Percentiles rank a stretch among this genome's conserved stretches.
Evolutionary conservation across 306 rosid species (phyloP).

Genomic region (Cicer pinnatifidum): DNA sequence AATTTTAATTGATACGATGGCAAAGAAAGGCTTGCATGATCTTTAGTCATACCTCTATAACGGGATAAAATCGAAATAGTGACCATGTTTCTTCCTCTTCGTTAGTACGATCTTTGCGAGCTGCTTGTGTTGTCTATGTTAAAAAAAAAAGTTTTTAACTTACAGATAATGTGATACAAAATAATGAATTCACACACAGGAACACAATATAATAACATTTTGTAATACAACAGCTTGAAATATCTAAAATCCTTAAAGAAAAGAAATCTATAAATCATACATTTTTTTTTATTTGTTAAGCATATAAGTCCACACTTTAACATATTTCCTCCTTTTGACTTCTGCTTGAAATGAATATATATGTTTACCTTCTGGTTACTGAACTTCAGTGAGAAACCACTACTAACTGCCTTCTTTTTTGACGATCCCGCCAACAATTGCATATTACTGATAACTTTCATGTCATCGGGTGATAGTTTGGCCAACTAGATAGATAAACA

Average conservation of each 20-base stretch:
- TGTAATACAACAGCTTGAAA: neutral
- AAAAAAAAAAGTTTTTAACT: constrained; percentile 7
- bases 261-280: constrained; percentile 23
- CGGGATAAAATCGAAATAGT: constrained; percentile 81
- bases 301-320: neutral
- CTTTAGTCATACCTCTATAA: constrained; percentile 72
- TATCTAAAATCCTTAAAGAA: constrained; percentile 20
- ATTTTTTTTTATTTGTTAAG: neutral
- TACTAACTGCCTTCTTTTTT: constrained; percentile 48
- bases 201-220: constrained; percentile 4
- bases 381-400: constrained; percentile 83
- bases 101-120: constrained; percentile 76
- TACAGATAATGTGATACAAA: constrained; percentile 14
- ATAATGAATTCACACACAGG: neutral
- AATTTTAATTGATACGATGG: neutral
- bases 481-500: constrained; percentile 67
- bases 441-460: constrained; percentile 85
- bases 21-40: constrained; percentile 20
- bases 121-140: constrained; percentile 67
- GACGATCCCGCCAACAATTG: constrained; percentile 66
- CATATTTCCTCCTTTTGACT: constrained; percentile 9
- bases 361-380: constrained; percentile 69
- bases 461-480: constrained; percentile 73
- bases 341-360: constrained; percentile 32
- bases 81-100: constrained; percentile 98